A percentile compares a stretch with the other conserved stretches of the same genome.
These are phyloP conservation scores for Hsuehochloa calcarea DNA, from an alignment of 176 grass and related monocot species.

Conservation along the genomic window DNA sequence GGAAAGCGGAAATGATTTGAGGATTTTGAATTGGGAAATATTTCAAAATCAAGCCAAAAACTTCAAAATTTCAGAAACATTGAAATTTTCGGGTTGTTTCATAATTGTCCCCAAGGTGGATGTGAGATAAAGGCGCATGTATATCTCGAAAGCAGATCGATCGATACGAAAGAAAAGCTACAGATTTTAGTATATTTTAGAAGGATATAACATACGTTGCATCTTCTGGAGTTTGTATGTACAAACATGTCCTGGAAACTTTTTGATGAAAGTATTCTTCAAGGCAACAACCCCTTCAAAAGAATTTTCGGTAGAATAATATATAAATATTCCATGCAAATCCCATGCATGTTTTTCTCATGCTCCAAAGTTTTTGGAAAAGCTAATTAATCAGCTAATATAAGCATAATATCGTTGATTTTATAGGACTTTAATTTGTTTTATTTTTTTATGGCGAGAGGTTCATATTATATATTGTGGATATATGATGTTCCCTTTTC, in stretches of 20 bases:
- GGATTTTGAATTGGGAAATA: too few relatives aligned
- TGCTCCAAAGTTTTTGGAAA: neutral
- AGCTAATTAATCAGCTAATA: neutral
- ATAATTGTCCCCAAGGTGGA: neutral
- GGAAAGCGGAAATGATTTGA: too few relatives aligned
- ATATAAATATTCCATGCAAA: neutral
- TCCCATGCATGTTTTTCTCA: neutral
- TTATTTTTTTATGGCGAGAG: too few relatives aligned
- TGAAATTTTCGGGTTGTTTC: too few relatives aligned
- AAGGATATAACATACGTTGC: neutral
- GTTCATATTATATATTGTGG: too few relatives aligned
- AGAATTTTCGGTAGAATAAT: too few relatives aligned
- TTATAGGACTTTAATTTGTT: too few relatives aligned
- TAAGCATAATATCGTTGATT: neutral
- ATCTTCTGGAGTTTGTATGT: neutral
- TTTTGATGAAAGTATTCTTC: neutral
- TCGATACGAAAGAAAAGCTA: neutral
- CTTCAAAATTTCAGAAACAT: too few relatives aligned
- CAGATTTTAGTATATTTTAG: neutral
- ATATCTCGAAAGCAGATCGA: neutral
- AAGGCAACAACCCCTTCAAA: neutral
- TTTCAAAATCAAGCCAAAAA: too few relatives aligned
- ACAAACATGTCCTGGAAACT: neutral
- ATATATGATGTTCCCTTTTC: too few relatives aligned
- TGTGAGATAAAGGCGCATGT: neutral